A percentile compares a stretch with the other conserved stretches of the same genome.
These are phyloP conservation scores for Cinnamomum chago DNA, from an alignment of 164 flowering plant species.

Conservation along the genomic window DNA sequence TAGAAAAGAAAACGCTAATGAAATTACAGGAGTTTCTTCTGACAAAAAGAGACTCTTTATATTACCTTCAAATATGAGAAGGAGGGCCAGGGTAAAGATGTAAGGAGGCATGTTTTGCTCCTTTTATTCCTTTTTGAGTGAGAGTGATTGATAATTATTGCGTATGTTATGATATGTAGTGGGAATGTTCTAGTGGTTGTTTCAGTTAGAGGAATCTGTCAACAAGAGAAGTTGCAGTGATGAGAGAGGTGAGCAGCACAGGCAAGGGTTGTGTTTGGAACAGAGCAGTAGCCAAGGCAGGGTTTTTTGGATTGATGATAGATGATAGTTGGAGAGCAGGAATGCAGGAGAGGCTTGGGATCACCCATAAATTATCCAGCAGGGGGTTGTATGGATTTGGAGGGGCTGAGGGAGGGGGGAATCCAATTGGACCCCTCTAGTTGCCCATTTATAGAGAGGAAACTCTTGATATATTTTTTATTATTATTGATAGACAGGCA, in stretches of 20 bases:
- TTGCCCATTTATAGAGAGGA: too few relatives aligned
- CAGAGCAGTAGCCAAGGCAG: slow-evolving; percentile 1
- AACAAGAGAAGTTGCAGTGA: slow-evolving; percentile 1
- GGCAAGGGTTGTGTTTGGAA: not conserved
- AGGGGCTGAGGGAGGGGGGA: not conserved
- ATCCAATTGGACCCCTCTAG: not conserved
- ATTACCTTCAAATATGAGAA: not conserved
- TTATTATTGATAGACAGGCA: too few relatives aligned
- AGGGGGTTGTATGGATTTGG: not conserved
- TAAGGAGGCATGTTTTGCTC: not conserved
- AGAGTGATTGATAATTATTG: not conserved
- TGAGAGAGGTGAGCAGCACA: not conserved
- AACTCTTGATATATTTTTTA: too few relatives aligned
- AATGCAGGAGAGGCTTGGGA: slow-evolving; percentile 12
- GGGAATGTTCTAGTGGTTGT: not conserved
- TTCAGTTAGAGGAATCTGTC: not conserved
- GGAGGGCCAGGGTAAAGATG: not conserved
- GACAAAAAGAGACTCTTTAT: too few relatives aligned
- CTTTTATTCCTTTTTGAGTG: not conserved
- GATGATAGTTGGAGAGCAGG: not conserved
- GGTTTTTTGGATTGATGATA: not conserved
- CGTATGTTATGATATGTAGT: not conserved
- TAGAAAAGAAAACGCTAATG: too few relatives aligned
- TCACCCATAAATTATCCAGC: slow-evolving; percentile 12
- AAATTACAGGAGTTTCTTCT: too few relatives aligned